Base-by-base conservation (phyloP, 768 basidiomycete species). In the Bullera alba region DNA sequence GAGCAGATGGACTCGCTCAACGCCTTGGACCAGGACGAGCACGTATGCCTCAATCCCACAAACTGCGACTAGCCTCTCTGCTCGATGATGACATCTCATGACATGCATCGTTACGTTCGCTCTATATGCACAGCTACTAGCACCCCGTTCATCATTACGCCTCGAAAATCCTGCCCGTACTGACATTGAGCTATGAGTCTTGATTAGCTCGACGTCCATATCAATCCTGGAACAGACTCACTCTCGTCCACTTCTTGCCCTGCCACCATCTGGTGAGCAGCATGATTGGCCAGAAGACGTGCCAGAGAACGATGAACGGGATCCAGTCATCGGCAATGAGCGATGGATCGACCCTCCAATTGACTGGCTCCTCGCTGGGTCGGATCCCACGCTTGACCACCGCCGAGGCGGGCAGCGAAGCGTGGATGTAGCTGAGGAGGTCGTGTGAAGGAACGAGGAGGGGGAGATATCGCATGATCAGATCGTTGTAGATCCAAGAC, bases 1-100 rank as follows among this genome's bases (percentile, higher is more conserved):
- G 82, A 80, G 37, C 88, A 92, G 52, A 80, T 93, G 76, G 60
- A 63, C 2, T 69, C 67, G 27, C 75, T 95, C 15, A 81, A 91
- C 65, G 76, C 69, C 0, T 76, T 93, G 2, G 89, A 92, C 63
- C 73, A 76, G 44, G 90, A 64, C 41, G 65, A 62, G 36, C 66
- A 68, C 49, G 66, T 68, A 1, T 68, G 66, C 39, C 35, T 64
- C 41, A 68, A 68, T 36, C 48, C 46, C 30, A 68, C 66, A 4
- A 50, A 52, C 5, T 57, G 56, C 22, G 47, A 56, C 17, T 66
- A 26, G 15, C 17, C 16, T 25, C 15, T 25, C 17, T 0, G 17
- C 14, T 6, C 16, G 38, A 28, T 28, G 36, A 46, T 45, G 39
- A 41, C 50, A 42, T 27, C n/a, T n/a, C n/a, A n/a, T n/a, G n/a